A percentile compares a stretch with the other conserved stretches of the same genome.
phyloP scores from a whole-genome alignment of 345 rosid species.

The Eucalyptus microcorys region DNA sequence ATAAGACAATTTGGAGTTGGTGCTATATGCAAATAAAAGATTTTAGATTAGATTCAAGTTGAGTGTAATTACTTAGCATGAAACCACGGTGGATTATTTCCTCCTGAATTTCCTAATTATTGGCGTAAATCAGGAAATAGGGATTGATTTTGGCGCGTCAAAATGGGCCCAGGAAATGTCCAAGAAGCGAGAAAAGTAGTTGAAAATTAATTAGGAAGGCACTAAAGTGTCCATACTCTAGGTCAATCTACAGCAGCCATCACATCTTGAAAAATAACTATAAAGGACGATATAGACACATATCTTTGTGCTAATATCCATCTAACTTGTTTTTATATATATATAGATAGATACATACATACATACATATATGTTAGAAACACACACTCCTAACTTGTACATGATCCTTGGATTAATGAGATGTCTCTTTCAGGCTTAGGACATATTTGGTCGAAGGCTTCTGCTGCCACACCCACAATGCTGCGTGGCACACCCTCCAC shows the following conservation, averaged over 20 bases:
- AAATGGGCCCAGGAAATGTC: background rate
- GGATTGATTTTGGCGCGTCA: background rate
- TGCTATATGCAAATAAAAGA: background rate
- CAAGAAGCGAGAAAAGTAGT: background rate
- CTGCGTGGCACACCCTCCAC: conserved; percentile 98
- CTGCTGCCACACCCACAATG: conserved; percentile 91
- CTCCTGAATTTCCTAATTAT: background rate
- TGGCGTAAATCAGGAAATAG: background rate
- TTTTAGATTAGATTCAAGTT: background rate
- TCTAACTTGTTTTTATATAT: background rate
- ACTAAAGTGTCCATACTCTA: background rate
- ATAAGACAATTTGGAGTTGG: background rate
- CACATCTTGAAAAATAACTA: background rate
- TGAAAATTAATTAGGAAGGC: background rate
- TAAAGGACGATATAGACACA: background rate
- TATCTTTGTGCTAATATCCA: background rate
- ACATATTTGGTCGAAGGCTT: conserved; percentile 91
- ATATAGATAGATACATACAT: background rate
- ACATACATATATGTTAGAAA: background rate
- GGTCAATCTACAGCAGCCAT: background rate
- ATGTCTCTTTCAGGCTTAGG: conserved; percentile 35
- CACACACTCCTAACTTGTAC: background rate
- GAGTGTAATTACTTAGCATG: background rate
- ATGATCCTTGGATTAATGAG: background rate
- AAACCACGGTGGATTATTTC: background rate